phyloP scores from a whole-genome alignment of 225 moss, liverwort and hornwort species.

The Neckera pumila region DNA sequence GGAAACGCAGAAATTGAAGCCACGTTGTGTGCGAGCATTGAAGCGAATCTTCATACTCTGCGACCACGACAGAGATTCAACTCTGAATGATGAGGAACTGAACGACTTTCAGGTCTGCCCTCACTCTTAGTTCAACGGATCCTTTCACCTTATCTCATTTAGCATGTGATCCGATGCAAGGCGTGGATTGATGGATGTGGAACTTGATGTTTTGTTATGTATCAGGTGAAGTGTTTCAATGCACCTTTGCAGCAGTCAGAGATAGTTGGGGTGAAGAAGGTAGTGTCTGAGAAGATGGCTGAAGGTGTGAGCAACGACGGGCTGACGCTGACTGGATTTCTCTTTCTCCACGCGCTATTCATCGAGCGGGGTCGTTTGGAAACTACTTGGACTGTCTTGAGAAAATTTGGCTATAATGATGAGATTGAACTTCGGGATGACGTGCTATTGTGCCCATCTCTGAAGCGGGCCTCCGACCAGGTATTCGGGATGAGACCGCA shows the following conservation, averaged over 20 bases:
- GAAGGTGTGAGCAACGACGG: conserved; percentile 92
- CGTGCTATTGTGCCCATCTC: conserved; percentile 62
- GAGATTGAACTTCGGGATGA: conserved; percentile 90
- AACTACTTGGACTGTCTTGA: conserved; percentile 95
- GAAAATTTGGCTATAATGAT: conserved; percentile 96
- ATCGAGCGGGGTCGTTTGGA: conserved; percentile 94
- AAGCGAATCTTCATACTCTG: conserved; percentile 97
- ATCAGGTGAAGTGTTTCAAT: conserved; percentile 97
- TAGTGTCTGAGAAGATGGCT: conserved; percentile 93
- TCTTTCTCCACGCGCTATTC: conserved; percentile 87
- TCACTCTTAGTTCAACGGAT: neutral
- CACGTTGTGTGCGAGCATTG: conserved; percentile 92
- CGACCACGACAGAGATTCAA: conserved; percentile 90
- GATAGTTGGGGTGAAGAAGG: conserved; percentile 88
- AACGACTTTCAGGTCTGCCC: conserved; percentile 83
- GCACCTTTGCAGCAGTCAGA: conserved; percentile 95
- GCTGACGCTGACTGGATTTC: conserved; percentile 87
- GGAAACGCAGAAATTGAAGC: conserved; percentile 84
- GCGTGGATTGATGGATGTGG: neutral
- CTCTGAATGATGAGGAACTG: conserved; percentile 79
- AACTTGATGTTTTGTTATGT: neutral
- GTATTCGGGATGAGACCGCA: conserved; percentile 2
- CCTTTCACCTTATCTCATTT: neutral
- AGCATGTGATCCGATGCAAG: neutral
- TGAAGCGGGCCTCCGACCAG: conserved; percentile 90